A percentile compares a stretch with the other conserved stretches of the same genome.
Evolutionary conservation across 192 early-diverging fungal species (phyloP).

Genomic region (Entomortierella lignicola): DNA sequence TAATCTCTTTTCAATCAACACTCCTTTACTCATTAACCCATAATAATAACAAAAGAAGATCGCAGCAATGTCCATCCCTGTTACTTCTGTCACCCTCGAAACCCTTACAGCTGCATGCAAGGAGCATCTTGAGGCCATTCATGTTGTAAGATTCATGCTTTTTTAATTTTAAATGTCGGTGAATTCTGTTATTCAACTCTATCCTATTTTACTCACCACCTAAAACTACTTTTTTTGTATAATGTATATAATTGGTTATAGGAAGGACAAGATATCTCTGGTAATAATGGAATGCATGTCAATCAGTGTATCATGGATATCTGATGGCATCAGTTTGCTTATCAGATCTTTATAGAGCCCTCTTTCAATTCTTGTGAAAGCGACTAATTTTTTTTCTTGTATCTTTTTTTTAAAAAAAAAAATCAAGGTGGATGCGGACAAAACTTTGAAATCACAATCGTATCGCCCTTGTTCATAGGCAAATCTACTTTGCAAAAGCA

Average conservation of each 20-base stretch:
- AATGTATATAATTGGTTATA: constrained; percentile 2
- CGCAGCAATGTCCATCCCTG: constrained; percentile 27
- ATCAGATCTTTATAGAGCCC: constrained; percentile 19
- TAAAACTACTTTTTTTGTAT: background rate
- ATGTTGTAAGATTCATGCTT: constrained; percentile 41
- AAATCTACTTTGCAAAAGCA: constrained; percentile 78
- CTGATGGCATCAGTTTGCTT: constrained; percentile 4
- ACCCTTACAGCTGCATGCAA: constrained; percentile 50
- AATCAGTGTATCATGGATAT: background rate
- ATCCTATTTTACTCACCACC: background rate
- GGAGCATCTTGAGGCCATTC: constrained; percentile 26
- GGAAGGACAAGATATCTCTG: constrained; percentile 54
- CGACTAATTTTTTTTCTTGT: background rate
- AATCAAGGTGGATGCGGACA: constrained; percentile 81
- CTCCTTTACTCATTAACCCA: background rate
- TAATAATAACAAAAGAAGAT: background rate
- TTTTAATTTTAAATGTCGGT: no score
- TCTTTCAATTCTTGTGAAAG: background rate
- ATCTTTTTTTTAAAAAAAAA: background rate
- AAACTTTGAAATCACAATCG: constrained; percentile 82
- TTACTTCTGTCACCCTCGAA: constrained; percentile 47
- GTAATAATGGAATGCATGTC: constrained; percentile 5
- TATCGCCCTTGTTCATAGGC: constrained; percentile 79
- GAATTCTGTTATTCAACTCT: no score
- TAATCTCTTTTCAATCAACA: background rate